A percentile compares a stretch with the other conserved stretches of the same genome.
phyloP scores from a whole-genome alignment of 192 early-diverging fungal genomes.

The Backusella luteola region DNA sequence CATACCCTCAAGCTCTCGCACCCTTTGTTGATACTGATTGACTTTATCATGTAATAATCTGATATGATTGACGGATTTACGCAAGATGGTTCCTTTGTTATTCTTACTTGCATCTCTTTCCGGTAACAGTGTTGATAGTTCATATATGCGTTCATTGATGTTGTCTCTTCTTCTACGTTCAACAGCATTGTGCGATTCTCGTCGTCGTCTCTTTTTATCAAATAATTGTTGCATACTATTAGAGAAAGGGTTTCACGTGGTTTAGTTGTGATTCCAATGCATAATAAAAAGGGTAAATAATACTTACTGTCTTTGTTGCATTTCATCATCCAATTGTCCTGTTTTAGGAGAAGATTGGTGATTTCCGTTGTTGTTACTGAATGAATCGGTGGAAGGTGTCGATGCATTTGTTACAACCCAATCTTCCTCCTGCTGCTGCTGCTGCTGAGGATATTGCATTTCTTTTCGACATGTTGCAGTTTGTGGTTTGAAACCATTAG shows the following conservation, averaged over 20 bases:
- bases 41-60: conserved; percentile 31
- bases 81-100: conserved; percentile 91
- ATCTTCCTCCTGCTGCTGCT: background rate
- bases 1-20: conserved; percentile 32
- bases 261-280: conserved; percentile 8
- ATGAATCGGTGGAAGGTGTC: conserved; percentile 5
- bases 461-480: background rate
- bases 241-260: conserved; percentile 6
- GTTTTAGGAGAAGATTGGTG: background rate
- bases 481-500: background rate
- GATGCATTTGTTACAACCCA: background rate
- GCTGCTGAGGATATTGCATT: background rate
- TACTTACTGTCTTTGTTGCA: conserved; percentile 22
- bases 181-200: conserved; percentile 98
- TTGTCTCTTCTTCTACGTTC: conserved; percentile 94
- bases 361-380: background rate
- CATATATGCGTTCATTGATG: conserved; percentile 98
- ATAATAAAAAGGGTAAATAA: background rate
- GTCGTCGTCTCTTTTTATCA: conserved; percentile 89
- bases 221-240: conserved; percentile 38
- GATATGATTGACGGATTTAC: conserved; percentile 93
- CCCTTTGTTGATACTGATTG: conserved; percentile 22
- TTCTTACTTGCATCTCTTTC: conserved; percentile 85
- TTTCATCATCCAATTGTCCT: conserved; percentile 10
- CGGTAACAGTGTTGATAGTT: conserved; percentile 83